Evolutionary conservation across 2,329 filamentous ascomycete species (phyloP), one percentile per base, ranked within the genome.

Genomic region (Pseudogymnoascus sp.): DNA sequence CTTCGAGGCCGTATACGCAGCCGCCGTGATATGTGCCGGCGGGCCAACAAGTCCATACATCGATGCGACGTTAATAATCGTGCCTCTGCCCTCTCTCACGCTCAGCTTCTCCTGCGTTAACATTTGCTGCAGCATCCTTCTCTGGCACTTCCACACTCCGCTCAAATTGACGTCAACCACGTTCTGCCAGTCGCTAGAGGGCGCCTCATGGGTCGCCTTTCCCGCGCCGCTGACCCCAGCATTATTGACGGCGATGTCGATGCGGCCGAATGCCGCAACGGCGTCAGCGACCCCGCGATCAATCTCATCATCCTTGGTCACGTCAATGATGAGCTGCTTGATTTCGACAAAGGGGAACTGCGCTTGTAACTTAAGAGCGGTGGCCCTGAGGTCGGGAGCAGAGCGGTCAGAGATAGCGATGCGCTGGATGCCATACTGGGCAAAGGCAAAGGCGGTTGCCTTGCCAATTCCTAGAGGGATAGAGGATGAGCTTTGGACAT

Each of bases 101-200:
- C 31, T 11, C 10, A 35, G 31, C 2, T 2, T 35, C 31, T 35
- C 31, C 31, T 35, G 31, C 12, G 31, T 35, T 11, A 35, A 35
- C 31, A 35, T 35, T 35, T 35, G 31, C 31, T 35, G 31, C 31
- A 35, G 31, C 8, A 35, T 35, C 31, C 31, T 35, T 60, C 76
- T 75, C 67, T 85, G 80, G 65, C 82, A 84, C 23, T 82, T 73
- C 78, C 81, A 84, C 0, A 85, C 78, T 3, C 83, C 83, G 41
- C 78, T 78, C 19, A 83, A 74, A 65, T 86, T 81, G 49, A 84
- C 72, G 62, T 78, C 75, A 2, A 85, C 66, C 1, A 85, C 74
- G 5, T 74, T 73, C 39, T 78, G 69, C 76, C 81, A 85, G 59
- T 82, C 79, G 1, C 74, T 73, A 59, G 79, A 73, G 0, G 73